Conservation (phyloP, 768 basidiomycete species). For the Sarcodon aspratus region DNA sequence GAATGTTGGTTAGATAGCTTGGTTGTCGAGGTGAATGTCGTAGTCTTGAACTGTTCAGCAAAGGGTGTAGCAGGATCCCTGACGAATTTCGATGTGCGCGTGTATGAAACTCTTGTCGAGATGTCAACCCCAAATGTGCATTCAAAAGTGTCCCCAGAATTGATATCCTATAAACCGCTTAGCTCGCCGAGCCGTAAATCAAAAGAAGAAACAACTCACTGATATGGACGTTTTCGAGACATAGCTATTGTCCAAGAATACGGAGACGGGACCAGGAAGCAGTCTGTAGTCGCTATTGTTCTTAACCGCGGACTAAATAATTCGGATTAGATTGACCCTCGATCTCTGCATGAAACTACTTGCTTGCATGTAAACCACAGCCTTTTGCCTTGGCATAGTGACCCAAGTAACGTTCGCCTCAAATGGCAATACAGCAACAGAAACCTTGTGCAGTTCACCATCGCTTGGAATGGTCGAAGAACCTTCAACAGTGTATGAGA, state of each 20-base stretch:
- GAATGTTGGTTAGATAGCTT: conserved; percentile 35
- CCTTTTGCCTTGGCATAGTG: conserved; percentile 35
- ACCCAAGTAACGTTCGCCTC: conserved; percentile 34
- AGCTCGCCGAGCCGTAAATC: no score
- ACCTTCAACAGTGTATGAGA: conserved; percentile 40
- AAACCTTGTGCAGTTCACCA: conserved; percentile 41
- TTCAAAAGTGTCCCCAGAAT: conserved; percentile 36
- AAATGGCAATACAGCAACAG: conserved; percentile 37
- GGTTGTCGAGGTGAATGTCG: conserved; percentile 27
- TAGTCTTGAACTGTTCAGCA: conserved; percentile 30
- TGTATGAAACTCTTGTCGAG: conserved; percentile 24
- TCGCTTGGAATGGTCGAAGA: conserved; percentile 37
- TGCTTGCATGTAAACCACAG: conserved; percentile 40
- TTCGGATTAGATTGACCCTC: neutral
- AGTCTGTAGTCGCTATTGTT: conserved; percentile 48
- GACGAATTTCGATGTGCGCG: conserved; percentile 24
- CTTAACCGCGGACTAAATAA: conserved; percentile 33
- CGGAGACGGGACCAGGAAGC: conserved; percentile 39
- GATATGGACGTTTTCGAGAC: conserved; percentile 41
- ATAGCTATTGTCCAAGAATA: conserved; percentile 46
- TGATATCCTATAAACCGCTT: conserved; percentile 21
- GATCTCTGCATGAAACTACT: conserved; percentile 2
- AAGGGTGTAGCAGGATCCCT: conserved; percentile 29
- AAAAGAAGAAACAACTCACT: conserved; percentile 5
- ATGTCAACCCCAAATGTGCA: conserved; percentile 39